Evolutionary conservation across 1,284 basidiomycete genomes (phyloP).

Genomic region (Coniferiporia weirii): DNA sequence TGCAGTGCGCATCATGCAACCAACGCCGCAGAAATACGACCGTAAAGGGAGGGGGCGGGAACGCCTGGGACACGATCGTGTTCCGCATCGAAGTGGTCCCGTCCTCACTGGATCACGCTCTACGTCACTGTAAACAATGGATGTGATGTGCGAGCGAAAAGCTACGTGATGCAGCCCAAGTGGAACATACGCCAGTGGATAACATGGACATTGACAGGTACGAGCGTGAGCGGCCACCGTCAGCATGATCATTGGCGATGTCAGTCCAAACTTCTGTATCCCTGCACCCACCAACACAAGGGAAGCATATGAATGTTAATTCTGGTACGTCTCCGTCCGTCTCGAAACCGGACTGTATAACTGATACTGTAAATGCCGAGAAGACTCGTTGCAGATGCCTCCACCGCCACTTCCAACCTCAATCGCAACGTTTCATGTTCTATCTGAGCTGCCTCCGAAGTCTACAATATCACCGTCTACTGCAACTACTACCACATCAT

Average conservation of each 20-base stretch:
- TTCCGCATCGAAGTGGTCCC: slow-evolving; percentile 5
- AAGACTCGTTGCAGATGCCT: slow-evolving; percentile 36
- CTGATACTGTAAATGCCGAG: not conserved
- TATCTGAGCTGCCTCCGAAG: slow-evolving; percentile 28
- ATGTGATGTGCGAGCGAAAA: slow-evolving; percentile 29
- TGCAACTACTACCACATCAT: slow-evolving; percentile 14
- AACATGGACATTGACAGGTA: slow-evolving; percentile 25
- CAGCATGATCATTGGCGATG: not conserved
- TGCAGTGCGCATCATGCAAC: not conserved
- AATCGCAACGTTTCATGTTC: too few relatives aligned
- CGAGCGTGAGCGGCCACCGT: not conserved
- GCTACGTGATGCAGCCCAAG: not conserved
- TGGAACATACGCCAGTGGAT: not conserved
- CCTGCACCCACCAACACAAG: not conserved
- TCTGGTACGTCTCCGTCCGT: slow-evolving; percentile 17
- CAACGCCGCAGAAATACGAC: not conserved
- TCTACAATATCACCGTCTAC: slow-evolving; percentile 24
- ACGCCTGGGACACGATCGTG: not conserved
- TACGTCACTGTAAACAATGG: slow-evolving; percentile 37
- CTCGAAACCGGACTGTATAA: not conserved
- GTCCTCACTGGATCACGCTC: too few relatives aligned
- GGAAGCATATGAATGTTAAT: slow-evolving; percentile 15
- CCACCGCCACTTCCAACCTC: slow-evolving; percentile 39
- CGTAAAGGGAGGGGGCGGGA: not conserved
- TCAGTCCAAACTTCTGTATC: not conserved